Conservation (phyloP, 75 land plant genomes). For the Azolla pinnata region DNA sequence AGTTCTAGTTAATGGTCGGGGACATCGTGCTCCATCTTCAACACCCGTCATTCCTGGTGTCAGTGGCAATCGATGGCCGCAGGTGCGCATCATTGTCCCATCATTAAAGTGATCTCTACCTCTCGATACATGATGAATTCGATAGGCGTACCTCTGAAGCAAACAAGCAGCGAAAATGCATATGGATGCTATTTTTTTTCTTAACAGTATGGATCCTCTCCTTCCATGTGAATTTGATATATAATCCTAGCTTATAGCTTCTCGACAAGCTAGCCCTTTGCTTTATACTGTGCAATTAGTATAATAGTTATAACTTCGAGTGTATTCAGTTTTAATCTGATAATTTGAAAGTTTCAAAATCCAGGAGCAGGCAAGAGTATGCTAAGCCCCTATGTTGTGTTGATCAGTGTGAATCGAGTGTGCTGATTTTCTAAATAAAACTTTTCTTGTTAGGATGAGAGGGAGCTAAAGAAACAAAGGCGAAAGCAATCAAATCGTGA, state of each 20-base stretch:
- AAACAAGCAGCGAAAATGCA: not conserved
- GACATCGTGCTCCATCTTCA: slow-evolving; percentile 30
- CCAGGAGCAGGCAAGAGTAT: too few species aligned
- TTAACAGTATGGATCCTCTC: too few species aligned
- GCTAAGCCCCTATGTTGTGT: not conserved
- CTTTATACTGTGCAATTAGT: not conserved
- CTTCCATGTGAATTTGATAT: too few species aligned
- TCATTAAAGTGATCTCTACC: not conserved
- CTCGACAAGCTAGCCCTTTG: not conserved
- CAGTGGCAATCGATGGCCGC: slow-evolving; percentile 32
- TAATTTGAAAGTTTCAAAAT: too few species aligned
- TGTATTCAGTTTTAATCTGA: not conserved
- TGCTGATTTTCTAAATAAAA: not conserved
- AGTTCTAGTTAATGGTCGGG: slow-evolving; percentile 17
- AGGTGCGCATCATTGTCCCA: too few species aligned
- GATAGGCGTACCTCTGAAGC: not conserved
- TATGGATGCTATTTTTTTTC: not conserved
- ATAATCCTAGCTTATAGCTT: too few species aligned
- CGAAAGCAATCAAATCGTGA: slow-evolving; percentile 59
- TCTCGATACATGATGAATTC: not conserved
- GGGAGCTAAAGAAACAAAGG: slow-evolving; percentile 46
- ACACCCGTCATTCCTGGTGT: slow-evolving; percentile 20
- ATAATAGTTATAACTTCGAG: not conserved
- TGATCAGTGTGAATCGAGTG: too few species aligned
- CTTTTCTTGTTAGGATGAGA: slow-evolving; percentile 30